Evolutionary conservation across 345 rosid species (phyloP), one percentile per base, ranked within the genome.

Genomic region (Bretschneidera sinensis): DNA sequence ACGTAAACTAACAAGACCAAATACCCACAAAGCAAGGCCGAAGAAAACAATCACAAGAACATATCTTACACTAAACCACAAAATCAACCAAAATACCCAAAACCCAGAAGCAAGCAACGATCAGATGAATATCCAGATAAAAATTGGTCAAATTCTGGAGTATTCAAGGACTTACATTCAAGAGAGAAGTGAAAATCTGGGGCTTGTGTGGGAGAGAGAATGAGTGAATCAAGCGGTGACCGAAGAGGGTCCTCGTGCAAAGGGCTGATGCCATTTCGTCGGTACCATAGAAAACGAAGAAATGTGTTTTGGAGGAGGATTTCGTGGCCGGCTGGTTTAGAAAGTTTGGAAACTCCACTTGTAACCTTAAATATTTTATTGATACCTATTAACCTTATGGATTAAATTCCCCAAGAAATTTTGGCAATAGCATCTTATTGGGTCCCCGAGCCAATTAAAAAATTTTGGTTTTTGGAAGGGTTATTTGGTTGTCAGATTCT

Each of bases 251-350:
- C 63, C 82, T 76, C 55, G 81, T 34, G 70, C 83, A 69, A 72
- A 72, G 68, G 18, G 82, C 9, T 14, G 87, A 75, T 47, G 91
- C 87, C 87, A 88, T 85, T 20, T 70, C 78, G 35, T 77, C 64
- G 21, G 24, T 64, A 68, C 60, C 78, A 71, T 47, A 53, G 28
- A 59, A 51, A 60, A 18, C 47, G 23, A 67, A n/a, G n/a, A n/a
- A n/a, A n/a, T n/a, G n/a, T n/a, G n/a, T n/a, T n/a, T n/a, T n/a
- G n/a, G n/a, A n/a, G n/a, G n/a, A n/a, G n/a, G n/a, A n/a, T n/a
- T n/a, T n/a, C 25, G 24, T 4, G 18, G n/a, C n/a, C n/a, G n/a
- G n/a, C n/a, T 21, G 49, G 53, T 6, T 21, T 24, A 50, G 5
- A 61, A 33, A 51, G 50, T n/a, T n/a, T n/a, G n/a, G n/a, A n/a